phyloP scores from a whole-genome alignment of 2,329 filamentous ascomycete genomes.

The Aureobasidium sp. region DNA sequence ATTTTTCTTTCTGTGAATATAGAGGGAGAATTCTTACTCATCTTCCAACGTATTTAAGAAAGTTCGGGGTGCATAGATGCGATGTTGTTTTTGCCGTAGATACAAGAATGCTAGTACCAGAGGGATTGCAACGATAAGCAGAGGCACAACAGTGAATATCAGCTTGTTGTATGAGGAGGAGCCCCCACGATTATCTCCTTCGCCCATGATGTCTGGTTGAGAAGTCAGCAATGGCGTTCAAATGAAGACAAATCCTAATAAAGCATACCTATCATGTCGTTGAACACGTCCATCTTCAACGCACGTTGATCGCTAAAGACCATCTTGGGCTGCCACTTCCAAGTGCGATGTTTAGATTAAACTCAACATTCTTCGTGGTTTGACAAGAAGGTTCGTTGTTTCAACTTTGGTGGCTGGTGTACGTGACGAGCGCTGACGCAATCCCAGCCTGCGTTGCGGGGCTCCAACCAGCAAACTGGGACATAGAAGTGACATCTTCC shows the following conservation, averaged over 20 bases:
- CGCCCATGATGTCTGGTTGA: not conserved
- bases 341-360: not conserved
- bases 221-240: not conserved
- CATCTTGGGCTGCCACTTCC: not conserved
- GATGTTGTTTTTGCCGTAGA: slow-evolving; percentile 36
- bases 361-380: not conserved
- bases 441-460: not conserved
- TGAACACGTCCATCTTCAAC: not conserved
- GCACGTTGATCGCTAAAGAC: not conserved
- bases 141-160: slow-evolving; percentile 43
- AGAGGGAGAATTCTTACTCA: not conserved
- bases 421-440: slow-evolving; percentile 11
- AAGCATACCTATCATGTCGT: not conserved
- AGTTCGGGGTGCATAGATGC: slow-evolving; percentile 32
- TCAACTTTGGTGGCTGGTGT: not conserved
- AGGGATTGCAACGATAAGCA: slow-evolving; percentile 38
- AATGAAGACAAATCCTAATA: too few species aligned
- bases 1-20: too few species aligned
- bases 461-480: not conserved
- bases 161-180: slow-evolving; percentile 23
- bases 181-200: slow-evolving; percentile 12
- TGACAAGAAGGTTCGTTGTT: not conserved
- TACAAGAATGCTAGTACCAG: slow-evolving; percentile 41
- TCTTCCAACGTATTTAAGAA: slow-evolving; percentile 21
- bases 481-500: not conserved